Evolutionary conservation across 129 eudicot genomes (phyloP), one percentile per base, ranked within the genome.

Genomic region (Centaurea solstitialis): DNA sequence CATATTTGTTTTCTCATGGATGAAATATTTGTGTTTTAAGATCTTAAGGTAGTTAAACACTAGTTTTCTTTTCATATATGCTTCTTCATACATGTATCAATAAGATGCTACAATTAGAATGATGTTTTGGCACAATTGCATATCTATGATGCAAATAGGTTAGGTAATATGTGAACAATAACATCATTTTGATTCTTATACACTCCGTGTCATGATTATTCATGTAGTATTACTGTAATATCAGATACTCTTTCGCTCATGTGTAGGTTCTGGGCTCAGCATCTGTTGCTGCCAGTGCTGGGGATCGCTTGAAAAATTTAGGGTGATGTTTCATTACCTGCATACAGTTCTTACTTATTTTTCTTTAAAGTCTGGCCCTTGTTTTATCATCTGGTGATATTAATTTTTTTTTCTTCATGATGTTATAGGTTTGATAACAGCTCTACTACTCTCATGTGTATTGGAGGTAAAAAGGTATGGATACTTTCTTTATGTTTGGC

Each of bases 231-330:
- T 68, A 28, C 67, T 26, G 45, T 78, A 13, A 33, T 21, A 78
- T 45, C 1, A 6, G 35, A 45, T 74, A 5, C 11, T 10, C 68
- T 69, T 69, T 69, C 47, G 21, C 82, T 68, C 39, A 43, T 50
- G 76, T 68, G 84, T 74, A 81, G 84, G 73, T 74, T 70, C 37
- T 70, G 53, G 69, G 20, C 57, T 68, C 74, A 33, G 9, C 68
- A 26, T n/a, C 53, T 18, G 28, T 64, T 73, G 61, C 37, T 10
- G 21, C 9, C 20, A 6, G 24, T 2, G 75, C 6, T 13, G 3
- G n/a, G 0, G 75, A n/a, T 43, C 7, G 30, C 28, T 81, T 45
- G 4, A 45, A 74, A 81, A 65, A 20, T 2, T 81, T 74, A 45
- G 79, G 84, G 84, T 80, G 76, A 66, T 81, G 9, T 64, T 66